phyloP scores from a whole-genome alignment of 495 filamentous ascomycete genomes.

The Rostrohypoxylon terebratum region DNA sequence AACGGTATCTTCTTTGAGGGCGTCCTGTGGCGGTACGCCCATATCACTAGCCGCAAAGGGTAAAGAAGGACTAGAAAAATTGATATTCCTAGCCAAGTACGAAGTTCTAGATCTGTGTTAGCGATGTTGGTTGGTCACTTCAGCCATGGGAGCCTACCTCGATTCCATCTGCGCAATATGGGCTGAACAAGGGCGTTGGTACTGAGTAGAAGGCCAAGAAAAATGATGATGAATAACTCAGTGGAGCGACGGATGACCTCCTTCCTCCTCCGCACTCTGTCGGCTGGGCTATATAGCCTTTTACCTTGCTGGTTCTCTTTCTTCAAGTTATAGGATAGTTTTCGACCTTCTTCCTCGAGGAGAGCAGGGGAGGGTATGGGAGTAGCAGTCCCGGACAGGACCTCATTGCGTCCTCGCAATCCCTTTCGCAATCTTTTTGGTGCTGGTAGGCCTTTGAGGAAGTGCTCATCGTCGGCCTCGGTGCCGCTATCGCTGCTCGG shows the following conservation, averaged over 20 bases:
- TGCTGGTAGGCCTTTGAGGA: slow-evolving; percentile 83
- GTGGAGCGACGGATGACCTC: slow-evolving; percentile 58
- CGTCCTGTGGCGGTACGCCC: slow-evolving; percentile 55
- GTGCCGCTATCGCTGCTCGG: slow-evolving; percentile 87
- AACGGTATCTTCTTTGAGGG: slow-evolving; percentile 55
- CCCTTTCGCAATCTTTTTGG: slow-evolving; percentile 82
- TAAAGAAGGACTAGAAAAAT: slow-evolving; percentile 55
- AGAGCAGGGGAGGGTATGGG: slow-evolving; percentile 70
- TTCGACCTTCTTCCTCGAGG: slow-evolving; percentile 65
- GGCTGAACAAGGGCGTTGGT: slow-evolving; percentile 52
- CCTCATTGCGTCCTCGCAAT: slow-evolving; percentile 65
- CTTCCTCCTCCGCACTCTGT: slow-evolving; percentile 55
- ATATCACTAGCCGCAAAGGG: slow-evolving; percentile 58
- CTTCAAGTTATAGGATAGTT: slow-evolving; percentile 34
- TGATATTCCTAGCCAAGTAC: slow-evolving; percentile 35
- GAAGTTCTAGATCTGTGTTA: slow-evolving; percentile 51
- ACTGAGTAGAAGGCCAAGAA: slow-evolving; percentile 54
- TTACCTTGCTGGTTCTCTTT: slow-evolving; percentile 43
- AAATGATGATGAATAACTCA: slow-evolving; percentile 59
- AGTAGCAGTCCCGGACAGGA: slow-evolving; percentile 62
- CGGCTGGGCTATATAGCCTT: slow-evolving; percentile 45
- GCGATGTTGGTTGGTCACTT: slow-evolving; percentile 7
- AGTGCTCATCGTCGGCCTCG: slow-evolving; percentile 88
- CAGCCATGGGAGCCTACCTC: slow-evolving; percentile 49
- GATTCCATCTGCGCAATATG: slow-evolving; percentile 48